phyloP scores from a whole-genome alignment of 1,284 basidiomycete species.

The Trametes versicolor region DNA sequence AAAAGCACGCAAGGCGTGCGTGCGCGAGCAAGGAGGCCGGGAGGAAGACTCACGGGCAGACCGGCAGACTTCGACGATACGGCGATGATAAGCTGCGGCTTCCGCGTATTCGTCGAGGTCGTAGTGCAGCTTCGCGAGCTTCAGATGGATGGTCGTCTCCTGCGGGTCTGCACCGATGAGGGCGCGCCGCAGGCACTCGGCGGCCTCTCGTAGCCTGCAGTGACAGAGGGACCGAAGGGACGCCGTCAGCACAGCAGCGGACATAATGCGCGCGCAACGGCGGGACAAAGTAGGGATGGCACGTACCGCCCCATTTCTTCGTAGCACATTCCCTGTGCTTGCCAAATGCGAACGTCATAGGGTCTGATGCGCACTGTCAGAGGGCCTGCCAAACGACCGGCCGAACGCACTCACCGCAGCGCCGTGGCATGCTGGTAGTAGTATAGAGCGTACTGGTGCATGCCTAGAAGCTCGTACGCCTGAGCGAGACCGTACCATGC shows the following conservation, averaged over 20 bases:
- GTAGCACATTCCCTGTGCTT: constrained; percentile 93
- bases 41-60: constrained; percentile 51
- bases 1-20: constrained; percentile 7
- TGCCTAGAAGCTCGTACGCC: constrained; percentile 95
- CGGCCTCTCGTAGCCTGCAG: constrained; percentile 81
- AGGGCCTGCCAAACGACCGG: constrained; percentile 4
- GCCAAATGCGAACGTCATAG: constrained; percentile 97
- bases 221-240: constrained; percentile 18
- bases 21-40: constrained; percentile 9
- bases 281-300: constrained; percentile 1
- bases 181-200: constrained; percentile 90
- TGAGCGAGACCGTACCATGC: constrained; percentile 99
- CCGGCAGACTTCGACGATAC: constrained; percentile 81
- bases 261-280: constrained; percentile 30
- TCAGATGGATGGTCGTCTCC: constrained; percentile 81
- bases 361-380: constrained; percentile 64
- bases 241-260: constrained; percentile 33
- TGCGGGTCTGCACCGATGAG: constrained; percentile 85
- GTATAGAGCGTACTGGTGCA: constrained; percentile 95
- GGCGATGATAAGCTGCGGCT: constrained; percentile 76
- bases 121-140: constrained; percentile 81
- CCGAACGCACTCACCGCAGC: constrained; percentile 66
- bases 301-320: constrained; percentile 85
- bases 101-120: constrained; percentile 71
- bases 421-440: constrained; percentile 98